Percentiles rank a stretch among this genome's conserved stretches.
These are phyloP conservation scores for Oenanthe sinensis DNA, from an alignment of 129 eudicot species.

Conservation along the genomic window DNA sequence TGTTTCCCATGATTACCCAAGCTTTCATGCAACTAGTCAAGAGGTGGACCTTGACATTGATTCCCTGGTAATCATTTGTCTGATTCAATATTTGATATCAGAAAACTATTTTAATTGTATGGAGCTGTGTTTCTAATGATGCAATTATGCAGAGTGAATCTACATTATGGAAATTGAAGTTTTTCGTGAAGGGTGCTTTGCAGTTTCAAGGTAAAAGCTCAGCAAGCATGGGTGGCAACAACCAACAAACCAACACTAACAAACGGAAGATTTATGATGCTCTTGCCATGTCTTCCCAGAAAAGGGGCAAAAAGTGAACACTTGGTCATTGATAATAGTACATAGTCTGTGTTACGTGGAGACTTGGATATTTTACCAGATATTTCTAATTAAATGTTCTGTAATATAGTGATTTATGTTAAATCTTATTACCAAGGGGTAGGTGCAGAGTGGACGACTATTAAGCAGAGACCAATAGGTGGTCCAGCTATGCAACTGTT, in stretches of 20 bases:
- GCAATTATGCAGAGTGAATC: constrained; percentile 50
- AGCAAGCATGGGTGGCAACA: constrained; percentile 28
- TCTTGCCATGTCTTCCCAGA: constrained; percentile 42
- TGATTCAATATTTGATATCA: neutral
- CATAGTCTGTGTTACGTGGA: neutral
- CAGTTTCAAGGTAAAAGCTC: constrained; percentile 42
- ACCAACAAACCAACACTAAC: constrained; percentile 30
- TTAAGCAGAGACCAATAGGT: neutral
- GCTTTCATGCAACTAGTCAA: constrained; percentile 42
- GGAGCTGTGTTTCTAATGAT: neutral
- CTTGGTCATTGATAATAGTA: neutral
- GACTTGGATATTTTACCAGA: too few species aligned
- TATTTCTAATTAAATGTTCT: neutral
- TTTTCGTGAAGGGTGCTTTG: constrained; percentile 53
- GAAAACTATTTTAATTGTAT: neutral
- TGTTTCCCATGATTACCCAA: constrained; percentile 62
- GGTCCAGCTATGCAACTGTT: too few species aligned
- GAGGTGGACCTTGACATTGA: constrained; percentile 75
- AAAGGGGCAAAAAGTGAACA: constrained; percentile 40
- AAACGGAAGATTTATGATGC: constrained; percentile 41
- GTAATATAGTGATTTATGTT: too few species aligned
- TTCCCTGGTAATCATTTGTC: constrained; percentile 43
- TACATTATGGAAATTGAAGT: constrained; percentile 76
- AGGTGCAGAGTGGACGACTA: neutral
- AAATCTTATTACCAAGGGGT: neutral